Evolutionary conservation across 2,329 filamentous ascomycete species (phyloP).

Genomic region (Akanthomyces lecanii): DNA sequence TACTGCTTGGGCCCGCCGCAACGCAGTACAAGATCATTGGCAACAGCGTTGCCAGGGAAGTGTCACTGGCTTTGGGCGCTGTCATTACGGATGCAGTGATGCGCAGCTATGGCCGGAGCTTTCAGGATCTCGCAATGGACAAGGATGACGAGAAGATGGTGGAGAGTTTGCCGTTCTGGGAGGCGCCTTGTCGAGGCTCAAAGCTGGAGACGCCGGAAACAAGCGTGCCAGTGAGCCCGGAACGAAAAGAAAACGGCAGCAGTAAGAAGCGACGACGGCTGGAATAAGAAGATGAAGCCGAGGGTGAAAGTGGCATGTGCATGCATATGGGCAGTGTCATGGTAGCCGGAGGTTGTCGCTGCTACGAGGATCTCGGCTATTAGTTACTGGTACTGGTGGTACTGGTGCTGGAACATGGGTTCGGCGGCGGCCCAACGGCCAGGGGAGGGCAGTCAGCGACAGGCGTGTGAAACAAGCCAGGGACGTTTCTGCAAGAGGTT

Average conservation of each 20-base stretch:
- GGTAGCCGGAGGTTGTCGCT: background rate
- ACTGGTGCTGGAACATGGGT: background rate
- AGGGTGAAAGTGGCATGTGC: background rate
- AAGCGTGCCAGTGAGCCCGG: background rate
- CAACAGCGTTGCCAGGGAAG: conserved; percentile 69
- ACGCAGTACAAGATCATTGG: conserved; percentile 66
- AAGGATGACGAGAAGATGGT: background rate
- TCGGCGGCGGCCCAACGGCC: background rate
- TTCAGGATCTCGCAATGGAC: background rate
- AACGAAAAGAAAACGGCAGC: background rate
- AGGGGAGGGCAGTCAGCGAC: background rate
- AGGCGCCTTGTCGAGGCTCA: background rate
- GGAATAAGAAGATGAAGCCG: background rate
- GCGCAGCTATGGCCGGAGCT: conserved; percentile 20
- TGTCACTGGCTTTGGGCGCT: conserved; percentile 63
- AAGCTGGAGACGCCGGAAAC: background rate
- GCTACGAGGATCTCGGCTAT: background rate
- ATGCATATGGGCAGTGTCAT: background rate
- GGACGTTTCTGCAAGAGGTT: background rate
- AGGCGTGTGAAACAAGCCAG: conserved; percentile 9
- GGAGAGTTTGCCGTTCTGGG: conserved; percentile 2
- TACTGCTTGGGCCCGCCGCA: conserved; percentile 54
- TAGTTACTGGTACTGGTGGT: no score
- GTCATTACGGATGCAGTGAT: conserved; percentile 54
- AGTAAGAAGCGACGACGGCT: background rate